Base-by-base conservation (phyloP, 495 filamentous ascomycete species). In the Corynascus novoguineensis region DNA sequence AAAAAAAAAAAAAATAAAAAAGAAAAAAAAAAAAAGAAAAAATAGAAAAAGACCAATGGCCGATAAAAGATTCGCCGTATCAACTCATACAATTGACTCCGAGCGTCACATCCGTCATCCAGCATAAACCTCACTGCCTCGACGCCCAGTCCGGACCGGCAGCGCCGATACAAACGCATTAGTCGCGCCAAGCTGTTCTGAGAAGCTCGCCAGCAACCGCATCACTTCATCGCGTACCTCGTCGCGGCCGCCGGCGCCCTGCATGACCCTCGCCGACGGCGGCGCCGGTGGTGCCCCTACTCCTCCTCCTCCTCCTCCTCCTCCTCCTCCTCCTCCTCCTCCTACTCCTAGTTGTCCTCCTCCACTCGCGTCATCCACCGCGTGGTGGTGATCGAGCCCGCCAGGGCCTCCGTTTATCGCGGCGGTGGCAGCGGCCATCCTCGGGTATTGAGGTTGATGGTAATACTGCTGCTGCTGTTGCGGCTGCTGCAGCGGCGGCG, bases 141-240 rank as follows among this genome's bases (percentile, higher is more conserved):
- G 60, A 37, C 60, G 15, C 3, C 49, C 66, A 21, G 44, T 37
- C 52, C 63, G 47, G 42, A 69, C 68, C 34, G 69, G 65, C 42
- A 72, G 55, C 47, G 59, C 47, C n/a, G 59, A 57, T 3, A 73
- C 50, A 41, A 61, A 60, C 10, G 56, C 53, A 28, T 67, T 71
- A 22, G 65, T 60, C 53, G 66, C 64, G 21, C 52, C 55, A 5
- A 81, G 62, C 50, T 79, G 75, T 15, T 78, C 74, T 21, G 70
- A 66, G 10, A 83, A 68, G 41, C 72, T 78, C 7, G 69, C 75
- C 29, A 85, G 62, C 38, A 83, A 62, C 5, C 81, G 65, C 51
- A 74, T 71, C 52, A 85, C 62, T 69, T 86, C 83, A 6, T 76
- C 73, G n/a, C 70, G 61, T 60, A 85, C 70, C 53, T 82, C 71